Evolutionary conservation across 257 asterid species (phyloP).

Genomic region (Solanum virginianum): DNA sequence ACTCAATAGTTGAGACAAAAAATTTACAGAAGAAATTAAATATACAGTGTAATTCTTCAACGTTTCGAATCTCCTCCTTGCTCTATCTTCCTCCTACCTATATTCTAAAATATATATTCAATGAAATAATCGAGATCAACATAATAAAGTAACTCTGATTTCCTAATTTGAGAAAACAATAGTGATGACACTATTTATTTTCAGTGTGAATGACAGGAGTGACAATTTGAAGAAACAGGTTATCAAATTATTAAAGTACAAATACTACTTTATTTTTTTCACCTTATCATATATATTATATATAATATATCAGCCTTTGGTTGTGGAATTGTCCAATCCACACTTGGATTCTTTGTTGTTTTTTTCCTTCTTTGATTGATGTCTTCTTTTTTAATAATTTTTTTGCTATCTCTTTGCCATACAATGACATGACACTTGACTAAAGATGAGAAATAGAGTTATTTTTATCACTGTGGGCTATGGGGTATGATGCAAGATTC

Average conservation of each 20-base stretch:
- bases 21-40: fast-evolving
- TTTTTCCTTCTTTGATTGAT: background rate
- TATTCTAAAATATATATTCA: fast-evolving
- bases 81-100: no score
- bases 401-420: background rate
- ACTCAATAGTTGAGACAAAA: background rate
- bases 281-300: background rate
- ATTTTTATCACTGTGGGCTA: background rate
- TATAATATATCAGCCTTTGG: background rate
- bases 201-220: background rate
- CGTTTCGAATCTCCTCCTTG: no score
- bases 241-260: background rate
- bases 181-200: background rate
- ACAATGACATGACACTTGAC: constrained; percentile 1
- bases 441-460: background rate
- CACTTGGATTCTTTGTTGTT: background rate
- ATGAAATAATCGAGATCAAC: background rate
- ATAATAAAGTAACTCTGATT: background rate
- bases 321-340: background rate
- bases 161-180: background rate
- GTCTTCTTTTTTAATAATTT: background rate
- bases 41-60: no score
- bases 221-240: background rate
- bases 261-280: background rate
- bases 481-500: background rate